These are phyloP conservation scores for Blastocystis sp. DNA, from an alignment of 352 stramenopile species.

Conservation along the genomic window DNA sequence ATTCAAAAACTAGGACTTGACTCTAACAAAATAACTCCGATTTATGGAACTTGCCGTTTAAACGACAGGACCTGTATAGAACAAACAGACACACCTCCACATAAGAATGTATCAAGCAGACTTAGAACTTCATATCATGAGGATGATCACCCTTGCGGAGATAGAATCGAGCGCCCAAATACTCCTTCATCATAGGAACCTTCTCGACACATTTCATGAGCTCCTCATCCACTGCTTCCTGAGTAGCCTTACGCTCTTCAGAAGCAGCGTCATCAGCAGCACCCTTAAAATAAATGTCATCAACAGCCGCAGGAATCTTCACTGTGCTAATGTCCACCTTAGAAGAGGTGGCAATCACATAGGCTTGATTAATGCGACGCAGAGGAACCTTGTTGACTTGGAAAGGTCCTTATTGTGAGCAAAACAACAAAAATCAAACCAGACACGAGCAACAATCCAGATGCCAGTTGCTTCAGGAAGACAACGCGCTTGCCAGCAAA, in stretches of 20 bases:
- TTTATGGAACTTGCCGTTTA: background rate
- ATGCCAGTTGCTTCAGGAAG: slow-evolving; percentile 91
- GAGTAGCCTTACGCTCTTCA: slow-evolving; percentile 94
- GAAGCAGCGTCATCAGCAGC: slow-evolving; percentile 78
- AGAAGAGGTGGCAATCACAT: slow-evolving; percentile 95
- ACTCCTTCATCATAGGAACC: slow-evolving; percentile 89
- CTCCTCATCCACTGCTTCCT: slow-evolving; percentile 91
- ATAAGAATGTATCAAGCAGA: background rate
- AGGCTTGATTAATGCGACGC: slow-evolving; percentile 93
- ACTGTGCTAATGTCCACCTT: slow-evolving; percentile 88
- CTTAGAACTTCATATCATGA: slow-evolving; percentile 99
- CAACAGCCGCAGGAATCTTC: slow-evolving; percentile 79
- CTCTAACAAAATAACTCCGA: background rate
- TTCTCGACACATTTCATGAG: slow-evolving; percentile 74
- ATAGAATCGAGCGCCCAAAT: slow-evolving; percentile 95
- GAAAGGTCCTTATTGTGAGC: slow-evolving; percentile 82
- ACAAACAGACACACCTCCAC: slow-evolving; percentile 51
- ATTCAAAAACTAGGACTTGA: background rate
- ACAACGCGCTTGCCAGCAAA: slow-evolving; percentile 95
- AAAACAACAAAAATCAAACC: slow-evolving; percentile 66
- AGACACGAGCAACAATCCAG: slow-evolving; percentile 69
- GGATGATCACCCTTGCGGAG: slow-evolving; percentile 91
- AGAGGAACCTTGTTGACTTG: slow-evolving; percentile 97
- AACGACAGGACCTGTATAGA: background rate
- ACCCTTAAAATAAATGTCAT: slow-evolving; percentile 90